phyloP scores from a whole-genome alignment of 768 basidiomycete species.

The Pholiota microspora region DNA sequence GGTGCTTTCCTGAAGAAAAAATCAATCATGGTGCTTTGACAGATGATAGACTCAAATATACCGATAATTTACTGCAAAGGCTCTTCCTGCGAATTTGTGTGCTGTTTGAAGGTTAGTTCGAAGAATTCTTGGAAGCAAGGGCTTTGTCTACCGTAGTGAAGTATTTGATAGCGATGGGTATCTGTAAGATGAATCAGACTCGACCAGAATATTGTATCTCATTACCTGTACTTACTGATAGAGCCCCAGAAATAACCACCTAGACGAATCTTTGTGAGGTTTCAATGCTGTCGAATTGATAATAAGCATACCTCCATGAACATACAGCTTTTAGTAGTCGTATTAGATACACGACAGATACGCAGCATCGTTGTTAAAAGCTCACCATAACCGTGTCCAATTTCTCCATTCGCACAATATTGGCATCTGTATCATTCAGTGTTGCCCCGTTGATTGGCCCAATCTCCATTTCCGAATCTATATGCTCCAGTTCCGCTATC shows the following conservation, averaged over 20 bases:
- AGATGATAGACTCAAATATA: not conserved
- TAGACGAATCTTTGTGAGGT: constrained; percentile 17
- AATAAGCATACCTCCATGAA: constrained; percentile 51
- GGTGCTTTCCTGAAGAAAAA: constrained; percentile 59
- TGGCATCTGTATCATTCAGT: constrained; percentile 33
- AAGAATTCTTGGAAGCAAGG: not conserved
- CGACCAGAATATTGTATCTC: not conserved
- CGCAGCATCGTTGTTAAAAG: not conserved
- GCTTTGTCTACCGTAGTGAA: constrained; percentile 44
- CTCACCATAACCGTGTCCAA: constrained; percentile 56
- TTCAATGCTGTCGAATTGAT: not conserved
- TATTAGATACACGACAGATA: not conserved
- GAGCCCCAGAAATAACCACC: constrained; percentile 70
- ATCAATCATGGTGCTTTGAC: constrained; percentile 3
- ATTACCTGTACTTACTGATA: constrained; percentile 41
- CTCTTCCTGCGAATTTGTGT: constrained; percentile 68
- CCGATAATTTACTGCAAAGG: constrained; percentile 62
- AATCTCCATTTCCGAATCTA: constrained; percentile 22
- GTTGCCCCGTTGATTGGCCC: constrained; percentile 27
- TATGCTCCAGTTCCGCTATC: constrained; percentile 51
- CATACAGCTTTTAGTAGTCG: constrained; percentile 47
- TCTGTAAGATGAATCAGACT: constrained; percentile 28
- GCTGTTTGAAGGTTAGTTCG: constrained; percentile 36
- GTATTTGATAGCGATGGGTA: constrained; percentile 60
- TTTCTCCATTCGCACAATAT: constrained; percentile 49